Conservation (phyloP, 108 stramenopile genomes). For the Asterionellopsis glacialis region DNA sequence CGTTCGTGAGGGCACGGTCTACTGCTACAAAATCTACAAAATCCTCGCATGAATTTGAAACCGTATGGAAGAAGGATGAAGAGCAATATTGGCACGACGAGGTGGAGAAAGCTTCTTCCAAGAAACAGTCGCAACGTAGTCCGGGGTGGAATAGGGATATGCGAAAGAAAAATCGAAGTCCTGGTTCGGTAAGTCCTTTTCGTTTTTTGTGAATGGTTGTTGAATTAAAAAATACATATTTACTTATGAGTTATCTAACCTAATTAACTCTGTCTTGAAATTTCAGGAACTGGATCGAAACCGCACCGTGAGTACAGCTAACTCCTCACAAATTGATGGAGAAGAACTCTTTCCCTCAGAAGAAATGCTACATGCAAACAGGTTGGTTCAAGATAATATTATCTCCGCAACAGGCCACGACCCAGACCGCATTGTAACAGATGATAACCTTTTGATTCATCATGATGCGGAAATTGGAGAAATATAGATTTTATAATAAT, state of each 20-base stretch:
- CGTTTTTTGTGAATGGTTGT: too few species aligned
- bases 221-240: too few species aligned
- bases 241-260: too few species aligned
- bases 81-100: slow-evolving; percentile 2
- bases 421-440: slow-evolving; percentile 12
- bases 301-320: slow-evolving; percentile 3
- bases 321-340: background rate
- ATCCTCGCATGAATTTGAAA: slow-evolving; percentile 1
- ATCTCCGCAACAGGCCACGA: background rate
- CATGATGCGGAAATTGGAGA: slow-evolving; percentile 15
- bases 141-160: too few species aligned
- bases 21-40: background rate
- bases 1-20: background rate
- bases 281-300: background rate
- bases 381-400: too few species aligned
- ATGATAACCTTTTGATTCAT: slow-evolving; percentile 6
- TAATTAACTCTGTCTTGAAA: too few species aligned
- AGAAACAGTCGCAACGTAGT: too few species aligned
- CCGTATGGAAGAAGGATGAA: slow-evolving; percentile 2
- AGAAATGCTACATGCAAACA: too few species aligned
- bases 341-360: too few species aligned
- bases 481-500: slow-evolving; percentile 5
- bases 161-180: too few species aligned
- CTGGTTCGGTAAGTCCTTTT: too few species aligned
- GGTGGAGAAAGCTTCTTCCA: background rate